phyloP scores from a whole-genome alignment of 106 monocot genomes.

The Acanthochlamys bracteata region DNA sequence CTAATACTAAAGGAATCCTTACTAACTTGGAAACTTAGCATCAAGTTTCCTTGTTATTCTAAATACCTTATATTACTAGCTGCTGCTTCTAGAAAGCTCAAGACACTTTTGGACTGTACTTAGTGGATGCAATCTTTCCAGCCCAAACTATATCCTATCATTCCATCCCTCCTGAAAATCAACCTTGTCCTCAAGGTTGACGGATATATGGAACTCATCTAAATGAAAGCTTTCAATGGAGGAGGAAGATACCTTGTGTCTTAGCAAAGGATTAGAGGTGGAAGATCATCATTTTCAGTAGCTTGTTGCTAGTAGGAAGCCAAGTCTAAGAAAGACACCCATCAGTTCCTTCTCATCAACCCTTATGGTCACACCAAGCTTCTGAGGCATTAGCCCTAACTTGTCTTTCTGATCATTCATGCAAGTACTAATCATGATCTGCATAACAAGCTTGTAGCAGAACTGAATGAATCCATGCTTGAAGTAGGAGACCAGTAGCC shows the following conservation, averaged over 20 bases:
- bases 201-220: too few relatives aligned
- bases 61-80: too few relatives aligned
- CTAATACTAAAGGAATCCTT: too few relatives aligned
- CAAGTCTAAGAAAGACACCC: slow-evolving; percentile 37
- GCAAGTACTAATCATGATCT: slow-evolving; percentile 36
- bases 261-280: slow-evolving; percentile 34
- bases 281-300: slow-evolving; percentile 53
- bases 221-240: too few relatives aligned
- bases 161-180: too few relatives aligned
- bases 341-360: slow-evolving; percentile 36
- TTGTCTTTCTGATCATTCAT: slow-evolving; percentile 48
- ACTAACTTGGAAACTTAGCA: too few relatives aligned
- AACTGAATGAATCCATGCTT: slow-evolving; percentile 47
- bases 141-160: too few relatives aligned
- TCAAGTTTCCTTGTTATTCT: too few relatives aligned
- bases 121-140: too few relatives aligned
- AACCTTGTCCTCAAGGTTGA: too few relatives aligned
- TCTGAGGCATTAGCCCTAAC: slow-evolving; percentile 37
- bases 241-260: slow-evolving; percentile 35
- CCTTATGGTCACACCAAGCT: slow-evolving; percentile 37
- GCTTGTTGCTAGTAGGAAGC: slow-evolving; percentile 35
- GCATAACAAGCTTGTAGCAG: slow-evolving; percentile 41
- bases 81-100: too few relatives aligned
- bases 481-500: slow-evolving; percentile 27
- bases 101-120: too few relatives aligned